Evolutionary conservation across 192 early-diverging fungal species (phyloP).

Genomic region (Gigaspora rosea): DNA sequence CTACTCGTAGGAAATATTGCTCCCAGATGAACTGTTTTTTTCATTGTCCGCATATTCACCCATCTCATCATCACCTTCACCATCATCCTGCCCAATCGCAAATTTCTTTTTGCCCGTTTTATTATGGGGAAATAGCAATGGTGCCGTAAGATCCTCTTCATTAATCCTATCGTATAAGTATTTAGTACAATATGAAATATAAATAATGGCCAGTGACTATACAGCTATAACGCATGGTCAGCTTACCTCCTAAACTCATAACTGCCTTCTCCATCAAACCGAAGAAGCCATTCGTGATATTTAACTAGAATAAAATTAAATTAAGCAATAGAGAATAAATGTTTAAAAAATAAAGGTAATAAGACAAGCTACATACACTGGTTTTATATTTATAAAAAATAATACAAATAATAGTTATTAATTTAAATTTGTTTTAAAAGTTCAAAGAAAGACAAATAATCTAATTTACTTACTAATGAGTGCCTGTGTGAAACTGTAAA

Average conservation of each 20-base stretch:
- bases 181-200: background rate
- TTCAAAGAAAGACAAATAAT: background rate
- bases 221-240: too few species aligned
- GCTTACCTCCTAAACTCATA: constrained; percentile 61
- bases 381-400: background rate
- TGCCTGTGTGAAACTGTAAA: constrained; percentile 64
- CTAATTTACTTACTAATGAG: constrained; percentile 38
- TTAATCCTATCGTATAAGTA: constrained; percentile 37
- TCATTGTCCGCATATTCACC: constrained; percentile 48
- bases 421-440: background rate
- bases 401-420: background rate
- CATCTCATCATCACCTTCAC: constrained; percentile 32
- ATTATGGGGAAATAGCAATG: constrained; percentile 56
- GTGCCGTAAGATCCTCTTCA: constrained; percentile 44
- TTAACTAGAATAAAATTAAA: constrained; percentile 33
- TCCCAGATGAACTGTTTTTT: constrained; percentile 31
- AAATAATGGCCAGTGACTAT: background rate
- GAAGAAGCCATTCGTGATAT: constrained; percentile 61
- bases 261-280: constrained; percentile 65
- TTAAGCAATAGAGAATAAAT: background rate
- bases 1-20: background rate
- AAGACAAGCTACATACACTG: background rate
- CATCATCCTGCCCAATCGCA: constrained; percentile 42
- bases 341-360: background rate
- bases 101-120: constrained; percentile 44